phyloP scores from a whole-genome alignment of 352 stramenopile species.

The Aphanomyces invadans region DNA sequence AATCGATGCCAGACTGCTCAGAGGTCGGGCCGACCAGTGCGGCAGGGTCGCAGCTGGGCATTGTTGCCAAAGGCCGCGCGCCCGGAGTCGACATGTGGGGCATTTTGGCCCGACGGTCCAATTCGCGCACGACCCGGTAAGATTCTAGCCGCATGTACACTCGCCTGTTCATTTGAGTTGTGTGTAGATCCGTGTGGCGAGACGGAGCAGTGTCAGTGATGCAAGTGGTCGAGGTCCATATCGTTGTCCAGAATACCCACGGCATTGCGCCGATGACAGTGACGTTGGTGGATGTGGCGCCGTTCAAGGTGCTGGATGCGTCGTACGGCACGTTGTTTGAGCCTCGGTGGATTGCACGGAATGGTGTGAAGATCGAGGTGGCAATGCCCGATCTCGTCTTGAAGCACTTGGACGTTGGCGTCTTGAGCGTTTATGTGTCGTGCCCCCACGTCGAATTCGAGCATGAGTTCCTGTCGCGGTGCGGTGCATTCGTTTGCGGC shows the following conservation, averaged over 20 bases:
- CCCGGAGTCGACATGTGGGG: constrained; percentile 6
- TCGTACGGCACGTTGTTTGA: constrained; percentile 20
- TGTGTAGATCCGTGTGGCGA: constrained; percentile 20
- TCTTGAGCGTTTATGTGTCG: constrained; percentile 19
- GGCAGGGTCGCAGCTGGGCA: too few relatives aligned
- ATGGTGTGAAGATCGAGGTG: neutral
- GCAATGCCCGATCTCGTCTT: neutral
- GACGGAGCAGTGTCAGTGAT: constrained; percentile 17
- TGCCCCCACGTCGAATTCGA: constrained; percentile 24
- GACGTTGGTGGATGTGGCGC: too few relatives aligned
- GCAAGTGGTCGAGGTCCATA: constrained; percentile 17
- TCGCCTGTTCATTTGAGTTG: neutral
- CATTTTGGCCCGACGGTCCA: constrained; percentile 10
- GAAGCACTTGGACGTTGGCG: constrained; percentile 22
- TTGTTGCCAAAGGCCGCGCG: constrained; percentile 9
- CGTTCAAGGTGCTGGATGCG: constrained; percentile 21
- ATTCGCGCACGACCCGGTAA: constrained; percentile 19
- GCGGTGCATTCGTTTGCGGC: neutral
- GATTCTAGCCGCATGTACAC: too few relatives aligned
- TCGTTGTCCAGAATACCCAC: constrained; percentile 20
- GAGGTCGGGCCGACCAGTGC: too few relatives aligned
- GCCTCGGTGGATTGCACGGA: constrained; percentile 21
- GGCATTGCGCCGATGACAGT: too few relatives aligned
- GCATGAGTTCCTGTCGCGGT: constrained; percentile 17
- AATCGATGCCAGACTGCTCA: too few relatives aligned